A percentile compares a stretch with the other conserved stretches of the same genome.
phyloP scores from a whole-genome alignment of 2,329 filamentous ascomycete species.

The Eurotiales sp. region DNA sequence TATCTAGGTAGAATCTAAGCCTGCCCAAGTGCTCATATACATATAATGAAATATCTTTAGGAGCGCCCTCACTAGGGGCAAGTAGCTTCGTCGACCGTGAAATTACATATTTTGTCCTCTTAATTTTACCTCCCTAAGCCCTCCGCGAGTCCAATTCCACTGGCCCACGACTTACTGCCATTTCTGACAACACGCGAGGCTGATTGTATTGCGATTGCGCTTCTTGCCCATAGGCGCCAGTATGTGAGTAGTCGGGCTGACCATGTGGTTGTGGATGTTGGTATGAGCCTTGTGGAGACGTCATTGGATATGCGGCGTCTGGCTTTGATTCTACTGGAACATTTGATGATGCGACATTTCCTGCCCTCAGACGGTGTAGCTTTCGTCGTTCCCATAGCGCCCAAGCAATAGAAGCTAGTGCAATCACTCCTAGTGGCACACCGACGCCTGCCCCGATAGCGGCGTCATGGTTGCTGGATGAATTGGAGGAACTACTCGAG shows the following conservation, averaged over 20 bases:
- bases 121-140: too few species aligned
- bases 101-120: too few species aligned
- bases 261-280: too few species aligned
- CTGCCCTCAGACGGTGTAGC: slow-evolving; percentile 3
- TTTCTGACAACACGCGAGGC: not conserved
- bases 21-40: too few species aligned
- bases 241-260: not conserved
- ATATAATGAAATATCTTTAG: too few species aligned
- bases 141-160: slow-evolving; percentile 7
- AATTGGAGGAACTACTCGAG: not conserved
- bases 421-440: slow-evolving; percentile 27
- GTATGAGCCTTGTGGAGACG: not conserved
- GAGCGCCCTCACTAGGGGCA: not conserved
- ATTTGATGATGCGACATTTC: not conserved
- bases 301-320: not conserved
- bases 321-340: not conserved
- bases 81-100: too few species aligned
- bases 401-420: slow-evolving; percentile 26
- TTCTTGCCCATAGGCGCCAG: not conserved
- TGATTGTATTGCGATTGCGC: not conserved
- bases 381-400: slow-evolving; percentile 25
- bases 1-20: too few species aligned
- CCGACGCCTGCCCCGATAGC: slow-evolving; percentile 25
- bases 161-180: slow-evolving; percentile 4
- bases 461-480: slow-evolving; percentile 15